Evolutionary conservation across 352 stramenopile genomes (phyloP), one percentile per base, ranked within the genome.

Genomic region (Phytophthora rubi): DNA sequence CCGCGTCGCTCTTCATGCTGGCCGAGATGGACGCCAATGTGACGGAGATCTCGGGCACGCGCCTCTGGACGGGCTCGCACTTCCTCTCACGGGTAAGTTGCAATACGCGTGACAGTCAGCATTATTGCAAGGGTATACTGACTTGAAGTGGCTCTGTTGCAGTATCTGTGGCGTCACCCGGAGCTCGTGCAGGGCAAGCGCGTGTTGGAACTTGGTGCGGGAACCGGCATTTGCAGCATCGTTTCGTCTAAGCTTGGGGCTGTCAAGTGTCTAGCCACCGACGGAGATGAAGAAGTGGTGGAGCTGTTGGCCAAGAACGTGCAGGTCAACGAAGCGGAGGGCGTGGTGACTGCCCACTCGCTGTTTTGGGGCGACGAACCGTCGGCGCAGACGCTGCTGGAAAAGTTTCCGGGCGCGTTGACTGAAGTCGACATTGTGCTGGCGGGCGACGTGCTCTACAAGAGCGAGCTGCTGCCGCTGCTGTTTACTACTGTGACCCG

Each of bases 361-460:
- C 65, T 90, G 44, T 88, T 82, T 63, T 92, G 86, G 85, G 80
- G 80, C 37, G 81, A 93, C 58, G 73, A 74, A 6, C 42, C 64
- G 37, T 89, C 83, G 8, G 65, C 64, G 37, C 60, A 68, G 57
- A 77, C 53, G 9, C 71, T 88, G 48, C 30, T 82, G 39, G 42
- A 59, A 3, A 66, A 77, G 30, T 65, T 83, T 23, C 73, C 79
- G 8, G 44, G 53, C 9, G 76, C 59, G 13, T 68, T 84, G 42
- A 54, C 26, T 3, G 33, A 66, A 26, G 76, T 86, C 15, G 80
- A 92, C 60, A 54, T 92, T 39, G 71, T 94, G 26, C 53, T 95
- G 15, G 87, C 87, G 3, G 87, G 83, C 55, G 87, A 95, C 60
- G 87, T 95, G 52, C 74, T 93, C 12, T 95, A 95, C 69, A 95